Evolutionary conservation across 768 basidiomycete genomes (phyloP).

Genomic region (Punctularia strigosozonata): DNA sequence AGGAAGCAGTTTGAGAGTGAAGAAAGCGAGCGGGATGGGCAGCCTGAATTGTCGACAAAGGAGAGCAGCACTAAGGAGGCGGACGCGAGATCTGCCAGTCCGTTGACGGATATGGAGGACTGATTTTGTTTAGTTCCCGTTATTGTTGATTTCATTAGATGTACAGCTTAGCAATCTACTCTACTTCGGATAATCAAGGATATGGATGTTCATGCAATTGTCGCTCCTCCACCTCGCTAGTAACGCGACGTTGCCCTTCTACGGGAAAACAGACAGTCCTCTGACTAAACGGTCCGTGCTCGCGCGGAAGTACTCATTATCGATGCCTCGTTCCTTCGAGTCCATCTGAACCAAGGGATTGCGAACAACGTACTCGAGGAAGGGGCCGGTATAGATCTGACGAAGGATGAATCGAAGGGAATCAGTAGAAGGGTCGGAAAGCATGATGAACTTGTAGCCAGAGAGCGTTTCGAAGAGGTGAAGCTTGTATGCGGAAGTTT

Average conservation of each 20-base stretch:
- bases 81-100: too few species aligned
- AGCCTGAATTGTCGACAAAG: too few species aligned
- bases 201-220: too few species aligned
- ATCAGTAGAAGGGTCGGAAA: conserved; percentile 79
- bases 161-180: too few species aligned
- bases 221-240: too few species aligned
- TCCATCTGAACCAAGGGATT: conserved; percentile 85
- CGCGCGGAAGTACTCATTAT: conserved; percentile 83
- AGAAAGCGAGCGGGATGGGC: conserved; percentile 19
- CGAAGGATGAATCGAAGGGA: conserved; percentile 71
- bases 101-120: too few species aligned
- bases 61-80: too few species aligned
- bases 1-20: conserved; percentile 70
- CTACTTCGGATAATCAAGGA: too few species aligned
- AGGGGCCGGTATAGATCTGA: conserved; percentile 90
- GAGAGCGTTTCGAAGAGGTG: conserved; percentile 88
- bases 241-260: conserved; percentile 4
- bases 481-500: conserved; percentile 86
- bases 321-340: conserved; percentile 73
- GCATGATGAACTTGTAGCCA: conserved; percentile 92
- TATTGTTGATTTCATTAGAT: too few species aligned
- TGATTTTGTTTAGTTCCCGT: too few species aligned
- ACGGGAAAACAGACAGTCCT: conserved; percentile 37
- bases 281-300: conserved; percentile 69
- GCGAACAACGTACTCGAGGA: conserved; percentile 86